phyloP scores from a whole-genome alignment of 352 stramenopile genomes.

The Pythium graminicola region DNA sequence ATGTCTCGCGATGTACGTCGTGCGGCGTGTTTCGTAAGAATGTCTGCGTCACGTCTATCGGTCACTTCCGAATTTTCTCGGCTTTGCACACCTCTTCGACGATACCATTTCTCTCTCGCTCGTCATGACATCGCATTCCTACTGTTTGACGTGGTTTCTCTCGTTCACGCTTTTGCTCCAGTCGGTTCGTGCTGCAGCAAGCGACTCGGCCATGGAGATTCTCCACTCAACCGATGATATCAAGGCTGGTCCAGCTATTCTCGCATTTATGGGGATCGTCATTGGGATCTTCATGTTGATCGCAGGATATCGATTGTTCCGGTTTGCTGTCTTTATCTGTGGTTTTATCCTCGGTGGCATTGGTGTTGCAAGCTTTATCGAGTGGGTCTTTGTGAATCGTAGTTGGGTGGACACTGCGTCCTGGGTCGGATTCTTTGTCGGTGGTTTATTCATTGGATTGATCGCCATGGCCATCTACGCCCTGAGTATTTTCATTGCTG shows the following conservation, averaged over 20 bases:
- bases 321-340: constrained; percentile 45
- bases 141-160: constrained; percentile 36
- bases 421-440: constrained; percentile 66
- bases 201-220: constrained; percentile 31
- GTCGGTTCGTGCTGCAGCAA: constrained; percentile 21
- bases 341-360: constrained; percentile 56
- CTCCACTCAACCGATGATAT: constrained; percentile 33
- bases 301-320: constrained; percentile 57
- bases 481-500: constrained; percentile 47
- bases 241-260: constrained; percentile 29
- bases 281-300: constrained; percentile 39
- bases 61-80: constrained; percentile 5
- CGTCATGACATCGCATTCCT: constrained; percentile 39
- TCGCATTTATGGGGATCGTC: constrained; percentile 35
- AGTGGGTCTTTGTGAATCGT: constrained; percentile 47
- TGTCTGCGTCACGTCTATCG: too few species aligned
- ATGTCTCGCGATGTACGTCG: too few species aligned
- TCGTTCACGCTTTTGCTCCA: constrained; percentile 39
- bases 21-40: background rate
- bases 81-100: constrained; percentile 19
- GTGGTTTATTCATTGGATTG: constrained; percentile 42
- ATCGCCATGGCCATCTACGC: constrained; percentile 48
- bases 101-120: too few species aligned
- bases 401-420: constrained; percentile 46
- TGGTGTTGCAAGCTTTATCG: constrained; percentile 39